Evolutionary conservation across 305 asterid species (phyloP), one percentile per base, ranked within the genome.

Genomic region (Fraxinus velutina): DNA sequence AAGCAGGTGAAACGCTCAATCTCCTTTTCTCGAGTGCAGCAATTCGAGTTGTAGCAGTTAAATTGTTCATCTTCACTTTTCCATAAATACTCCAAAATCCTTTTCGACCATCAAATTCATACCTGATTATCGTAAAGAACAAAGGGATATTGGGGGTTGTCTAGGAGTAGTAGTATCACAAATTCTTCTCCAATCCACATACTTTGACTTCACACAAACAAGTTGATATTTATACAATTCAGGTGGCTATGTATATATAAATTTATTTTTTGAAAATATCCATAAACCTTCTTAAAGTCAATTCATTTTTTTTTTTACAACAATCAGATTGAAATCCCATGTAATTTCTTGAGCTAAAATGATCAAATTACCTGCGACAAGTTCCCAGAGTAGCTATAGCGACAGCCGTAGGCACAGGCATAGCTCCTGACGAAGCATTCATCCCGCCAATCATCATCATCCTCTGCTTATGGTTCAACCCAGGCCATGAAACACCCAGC

Each of bases 51-150:
- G 71, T 19, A 62, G 32, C 30, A 2, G 32, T 62, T 2, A 62
- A 24, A 80, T 34, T 79, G 77, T 74, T 83, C 88, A 42, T 86
- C 86, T 80, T 89, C 74, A 60, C 84, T 76, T 89, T 89, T 78
- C 86, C 91, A 86, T 34, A 86, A 84, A 85, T 91, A 91, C 87
- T 88, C 92, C 90, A 87, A 89, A 86, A 87, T 88, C 92, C 89
- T 88, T 88, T 88, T 86, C 57, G 85, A 87, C 91, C 92, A 88
- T 90, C 92, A 83, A 83, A 87, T 81, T 79, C 94, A 89, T 75
- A 91, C 96, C 97, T 94, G 92, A 88, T 91, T 92, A 93, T 89
- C 88, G 86, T 87, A 87, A 91, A 90, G 88, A 90, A 91, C 77
- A 94, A 90, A 88, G 88, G 93, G 86, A 90, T 83, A 86, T 89